Evolutionary conservation across 805 yeast species (phyloP), one percentile per base, ranked within the genome.

Genomic region (Metschnikowia cerradonensis): DNA sequence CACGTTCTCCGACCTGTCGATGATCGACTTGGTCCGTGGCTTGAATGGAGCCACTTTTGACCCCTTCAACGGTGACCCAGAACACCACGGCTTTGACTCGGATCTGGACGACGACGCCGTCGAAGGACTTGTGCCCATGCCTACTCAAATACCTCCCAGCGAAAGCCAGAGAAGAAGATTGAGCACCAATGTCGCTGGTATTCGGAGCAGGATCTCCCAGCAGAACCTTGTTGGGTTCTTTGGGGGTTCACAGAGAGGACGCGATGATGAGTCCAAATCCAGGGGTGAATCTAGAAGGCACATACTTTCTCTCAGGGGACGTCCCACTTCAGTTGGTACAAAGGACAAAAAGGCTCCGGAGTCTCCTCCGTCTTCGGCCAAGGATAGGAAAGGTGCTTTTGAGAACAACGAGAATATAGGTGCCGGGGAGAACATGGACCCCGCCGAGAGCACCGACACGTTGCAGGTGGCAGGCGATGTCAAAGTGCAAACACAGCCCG

Each of bases 21-120:
- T 52, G 55, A 49, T 52, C 32, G 55, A 52, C n/a, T 47, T 52
- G 43, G 55, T 52, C 42, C 55, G 55, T 33, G 48, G 48, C 34
- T 47, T 52, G 17, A 52, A 52, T 33, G 55, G 53, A 15, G 40
- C 47, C 32, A 17, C 31, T 13, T 35, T 42, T 31, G 45, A 26
- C 22, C 45, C 26, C 14, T 22, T 34, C 40, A n/a, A 11, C 19
- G 43, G 13, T 4, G 43, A 23, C 3, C 36, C 31, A 5, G 42
- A 45, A 10, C 43, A 41, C 39, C 4, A 15, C 3, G 30, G 5
- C 41, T 14, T 22, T 7, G 41, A 22, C 17, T 22, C 15, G 4
- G 41, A 39, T n/a, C 41, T 6, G 11, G 31, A 39, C 17, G 41
- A 39, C 3, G 31, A 39, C 6, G 17, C 35, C 35, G 14, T 17